These are phyloP conservation scores for Clitoria ternatea DNA, from an alignment of 306 rosid genomes.

Conservation along the genomic window DNA sequence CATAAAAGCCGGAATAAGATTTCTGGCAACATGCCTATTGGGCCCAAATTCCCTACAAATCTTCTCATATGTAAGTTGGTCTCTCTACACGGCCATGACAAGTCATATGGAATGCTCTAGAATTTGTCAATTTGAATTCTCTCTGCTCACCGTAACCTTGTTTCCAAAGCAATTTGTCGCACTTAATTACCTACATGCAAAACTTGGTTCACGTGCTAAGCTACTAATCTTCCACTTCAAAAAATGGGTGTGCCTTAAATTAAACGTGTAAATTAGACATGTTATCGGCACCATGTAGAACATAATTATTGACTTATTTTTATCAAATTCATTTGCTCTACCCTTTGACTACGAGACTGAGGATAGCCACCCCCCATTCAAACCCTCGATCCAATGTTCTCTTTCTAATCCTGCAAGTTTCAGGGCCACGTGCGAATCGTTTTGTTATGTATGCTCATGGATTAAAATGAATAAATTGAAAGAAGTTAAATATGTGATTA, in stretches of 20 bases:
- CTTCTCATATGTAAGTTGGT: background rate
- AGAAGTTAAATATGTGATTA: too few relatives aligned
- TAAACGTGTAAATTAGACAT: constrained; percentile 4
- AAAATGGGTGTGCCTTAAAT: background rate
- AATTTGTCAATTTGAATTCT: background rate
- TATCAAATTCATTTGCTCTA: too few relatives aligned
- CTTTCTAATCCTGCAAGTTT: too few relatives aligned
- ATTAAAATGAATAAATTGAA: too few relatives aligned
- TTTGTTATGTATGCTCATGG: too few relatives aligned
- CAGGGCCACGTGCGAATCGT: too few relatives aligned
- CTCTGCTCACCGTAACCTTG: constrained; percentile 10
- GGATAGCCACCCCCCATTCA: too few relatives aligned
- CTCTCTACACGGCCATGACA: constrained; percentile 7
- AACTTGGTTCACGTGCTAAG: background rate
- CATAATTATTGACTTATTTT: background rate
- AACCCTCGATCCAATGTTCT: too few relatives aligned
- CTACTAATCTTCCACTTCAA: background rate
- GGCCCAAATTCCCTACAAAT: constrained; percentile 25
- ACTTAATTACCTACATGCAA: background rate
- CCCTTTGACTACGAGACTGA: too few relatives aligned
- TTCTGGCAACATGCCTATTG: background rate
- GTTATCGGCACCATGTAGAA: background rate
- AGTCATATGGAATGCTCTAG: background rate
- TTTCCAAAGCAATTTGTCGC: background rate
- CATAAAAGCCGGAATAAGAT: background rate